These are phyloP conservation scores for Calycina herbarum DNA, from an alignment of 2,329 filamentous ascomycete genomes.

Conservation along the genomic window DNA sequence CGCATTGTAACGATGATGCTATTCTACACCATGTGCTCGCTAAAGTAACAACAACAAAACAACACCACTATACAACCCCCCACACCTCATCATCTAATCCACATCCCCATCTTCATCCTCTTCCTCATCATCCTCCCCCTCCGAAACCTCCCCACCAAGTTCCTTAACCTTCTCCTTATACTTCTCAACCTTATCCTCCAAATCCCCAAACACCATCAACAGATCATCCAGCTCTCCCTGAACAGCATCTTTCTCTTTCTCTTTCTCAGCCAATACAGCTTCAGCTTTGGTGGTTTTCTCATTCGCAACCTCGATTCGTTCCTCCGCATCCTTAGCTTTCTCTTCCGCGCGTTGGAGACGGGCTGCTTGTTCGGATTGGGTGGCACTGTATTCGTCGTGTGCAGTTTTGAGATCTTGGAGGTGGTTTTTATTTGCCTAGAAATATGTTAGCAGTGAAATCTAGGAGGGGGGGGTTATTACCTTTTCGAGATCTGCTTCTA, in stretches of 20 bases:
- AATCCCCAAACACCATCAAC: slow-evolving; percentile 75
- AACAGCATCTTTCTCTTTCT: slow-evolving; percentile 60
- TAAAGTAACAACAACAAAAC: slow-evolving; percentile 3
- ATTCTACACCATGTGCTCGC: not conserved
- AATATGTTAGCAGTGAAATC: slow-evolving; percentile 24
- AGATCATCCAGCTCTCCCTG: slow-evolving; percentile 80
- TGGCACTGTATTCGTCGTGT: slow-evolving; percentile 50
- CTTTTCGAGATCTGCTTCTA: slow-evolving; percentile 65
- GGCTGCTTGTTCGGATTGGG: slow-evolving; percentile 35
- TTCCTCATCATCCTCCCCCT: slow-evolving; percentile 67
- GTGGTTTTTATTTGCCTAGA: slow-evolving; percentile 59
- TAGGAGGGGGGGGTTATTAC: slow-evolving; percentile 36
- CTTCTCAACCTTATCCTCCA: slow-evolving; percentile 73
- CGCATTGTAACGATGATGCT: not conserved
- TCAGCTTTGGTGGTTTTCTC: slow-evolving; percentile 37
- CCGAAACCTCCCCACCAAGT: slow-evolving; percentile 71
- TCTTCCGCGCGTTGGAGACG: slow-evolving; percentile 40
- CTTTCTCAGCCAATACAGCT: slow-evolving; percentile 46
- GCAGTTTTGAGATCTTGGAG: slow-evolving; percentile 59
- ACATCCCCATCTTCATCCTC: slow-evolving; percentile 37
- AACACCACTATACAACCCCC: not conserved
- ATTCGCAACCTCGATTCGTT: slow-evolving; percentile 34
- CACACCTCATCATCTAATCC: not conserved
- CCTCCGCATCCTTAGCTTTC: slow-evolving; percentile 45
- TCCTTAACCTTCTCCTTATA: slow-evolving; percentile 62